phyloP scores from a whole-genome alignment of 495 filamentous ascomycete genomes.

The Bathelium albidoporum region DNA sequence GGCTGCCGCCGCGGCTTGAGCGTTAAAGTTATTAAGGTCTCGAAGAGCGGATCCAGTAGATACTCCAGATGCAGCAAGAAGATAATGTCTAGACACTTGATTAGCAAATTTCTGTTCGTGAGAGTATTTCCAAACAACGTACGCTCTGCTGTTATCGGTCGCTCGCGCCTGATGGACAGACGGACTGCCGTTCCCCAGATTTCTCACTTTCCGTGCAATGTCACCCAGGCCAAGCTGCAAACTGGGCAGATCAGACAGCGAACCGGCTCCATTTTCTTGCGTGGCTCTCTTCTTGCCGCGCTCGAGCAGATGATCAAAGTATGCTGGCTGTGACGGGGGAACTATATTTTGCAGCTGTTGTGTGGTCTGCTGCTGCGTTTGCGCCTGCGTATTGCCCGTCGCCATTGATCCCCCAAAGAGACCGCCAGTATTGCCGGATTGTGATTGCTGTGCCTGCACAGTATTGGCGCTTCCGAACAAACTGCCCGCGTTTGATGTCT shows the following conservation, averaged over 20 bases:
- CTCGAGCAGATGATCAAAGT: constrained; percentile 80
- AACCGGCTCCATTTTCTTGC: constrained; percentile 39
- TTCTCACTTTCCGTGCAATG: constrained; percentile 71
- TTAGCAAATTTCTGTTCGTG: neutral
- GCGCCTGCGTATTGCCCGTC: neutral
- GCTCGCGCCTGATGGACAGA: constrained; percentile 33
- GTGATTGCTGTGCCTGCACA: constrained; percentile 17
- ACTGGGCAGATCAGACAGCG: constrained; percentile 49
- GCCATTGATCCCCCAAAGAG: constrained; percentile 7
- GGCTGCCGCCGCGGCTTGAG: constrained; percentile 35
- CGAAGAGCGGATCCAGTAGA: constrained; percentile 65
- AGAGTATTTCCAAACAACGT: constrained; percentile 20
- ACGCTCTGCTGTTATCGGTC: constrained; percentile 54
- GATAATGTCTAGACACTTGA: constrained; percentile 49
- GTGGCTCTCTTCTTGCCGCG: constrained; percentile 53
- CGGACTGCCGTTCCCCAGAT: constrained; percentile 51
- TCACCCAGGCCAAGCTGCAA: constrained; percentile 80
- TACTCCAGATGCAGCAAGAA: constrained; percentile 82
- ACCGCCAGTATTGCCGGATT: constrained; percentile 1
- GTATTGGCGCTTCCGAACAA: constrained; percentile 6
- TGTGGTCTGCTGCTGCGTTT: constrained; percentile 13
- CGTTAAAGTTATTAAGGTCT: constrained; percentile 56
- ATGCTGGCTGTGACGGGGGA: constrained; percentile 39
- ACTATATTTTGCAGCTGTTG: constrained; percentile 8
- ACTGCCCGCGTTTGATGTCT: neutral